phyloP scores from a whole-genome alignment of 495 filamentous ascomycete species.

The Lindgomyces ingoldianus region DNA sequence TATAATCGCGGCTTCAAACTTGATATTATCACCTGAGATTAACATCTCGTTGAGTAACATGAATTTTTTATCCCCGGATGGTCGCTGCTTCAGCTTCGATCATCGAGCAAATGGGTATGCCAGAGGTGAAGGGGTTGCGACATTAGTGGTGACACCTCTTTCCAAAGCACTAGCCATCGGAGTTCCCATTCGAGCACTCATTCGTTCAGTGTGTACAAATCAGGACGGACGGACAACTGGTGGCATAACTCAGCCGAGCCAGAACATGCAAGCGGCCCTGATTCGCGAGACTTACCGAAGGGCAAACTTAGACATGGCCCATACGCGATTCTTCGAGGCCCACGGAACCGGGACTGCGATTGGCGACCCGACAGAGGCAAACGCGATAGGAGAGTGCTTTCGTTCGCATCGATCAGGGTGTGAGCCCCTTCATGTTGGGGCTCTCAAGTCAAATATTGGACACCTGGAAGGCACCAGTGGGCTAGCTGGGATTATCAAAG shows the following conservation, averaged over 20 bases:
- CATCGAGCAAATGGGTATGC: too few species aligned
- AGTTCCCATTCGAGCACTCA: too few species aligned
- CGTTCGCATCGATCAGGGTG: conserved; percentile 42
- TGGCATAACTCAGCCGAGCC: conserved; percentile 17
- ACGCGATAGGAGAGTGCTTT: conserved; percentile 50
- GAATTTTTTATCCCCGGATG: too few species aligned
- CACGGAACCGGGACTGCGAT: conserved; percentile 28
- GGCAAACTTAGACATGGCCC: conserved; percentile 35
- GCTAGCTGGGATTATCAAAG: conserved; percentile 49
- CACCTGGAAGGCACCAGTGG: conserved; percentile 39
- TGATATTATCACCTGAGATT: too few species aligned
- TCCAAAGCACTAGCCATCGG: too few species aligned
- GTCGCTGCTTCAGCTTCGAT: too few species aligned
- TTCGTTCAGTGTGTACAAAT: conserved; percentile 48
- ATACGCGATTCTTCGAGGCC: conserved; percentile 15
- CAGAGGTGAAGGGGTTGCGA: too few species aligned
- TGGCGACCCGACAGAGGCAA: conserved; percentile 60
- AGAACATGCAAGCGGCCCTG: background rate
- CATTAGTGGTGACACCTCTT: too few species aligned
- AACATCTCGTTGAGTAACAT: too few species aligned
- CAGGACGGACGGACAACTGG: conserved; percentile 49
- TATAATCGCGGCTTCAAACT: too few species aligned
- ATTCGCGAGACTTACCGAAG: background rate
- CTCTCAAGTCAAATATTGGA: background rate
- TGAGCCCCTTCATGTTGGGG: conserved; percentile 39